A percentile compares a stretch with the other conserved stretches of the same genome.
Evolutionary conservation across 1,139 yeast genomes (phyloP).

Genomic region (Petasospora fabianii): DNA sequence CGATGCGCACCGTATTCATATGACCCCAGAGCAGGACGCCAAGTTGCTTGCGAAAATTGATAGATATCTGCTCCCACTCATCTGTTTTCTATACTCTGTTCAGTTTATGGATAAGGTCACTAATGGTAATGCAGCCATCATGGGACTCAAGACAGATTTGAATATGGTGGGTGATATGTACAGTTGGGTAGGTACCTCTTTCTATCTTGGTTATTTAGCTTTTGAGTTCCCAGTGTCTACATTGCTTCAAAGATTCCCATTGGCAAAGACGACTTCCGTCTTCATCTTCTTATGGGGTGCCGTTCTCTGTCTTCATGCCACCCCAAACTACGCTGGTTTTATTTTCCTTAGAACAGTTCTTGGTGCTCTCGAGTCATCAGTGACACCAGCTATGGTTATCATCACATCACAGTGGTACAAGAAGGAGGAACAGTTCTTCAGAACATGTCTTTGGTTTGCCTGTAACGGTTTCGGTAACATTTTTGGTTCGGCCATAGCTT

Average conservation of each 20-base stretch:
- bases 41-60: constrained; percentile 21
- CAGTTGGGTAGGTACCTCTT: constrained; percentile 44
- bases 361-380: constrained; percentile 45
- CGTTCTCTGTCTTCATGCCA: constrained; percentile 40
- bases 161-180: constrained; percentile 38
- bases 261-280: constrained; percentile 32
- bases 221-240: constrained; percentile 15
- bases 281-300: constrained; percentile 45
- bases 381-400: constrained; percentile 51
- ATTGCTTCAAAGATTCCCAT: constrained; percentile 43
- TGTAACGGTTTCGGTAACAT: constrained; percentile 38
- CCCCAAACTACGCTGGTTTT: constrained; percentile 24
- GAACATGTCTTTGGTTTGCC: neutral
- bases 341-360: constrained; percentile 35
- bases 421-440: neutral
- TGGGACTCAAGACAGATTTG: constrained; percentile 37
- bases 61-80: constrained; percentile 17
- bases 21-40: constrained; percentile 15
- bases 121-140: constrained; percentile 33
- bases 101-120: constrained; percentile 20
- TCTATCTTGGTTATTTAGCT: constrained; percentile 37
- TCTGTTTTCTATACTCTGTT: constrained; percentile 18
- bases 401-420: constrained; percentile 29
- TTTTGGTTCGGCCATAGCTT: constrained; percentile 42
- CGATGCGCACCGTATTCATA: constrained; percentile 11